Base-by-base conservation (phyloP, 371 early-diverging fungal species). In the Mortierella sp. region DNA sequence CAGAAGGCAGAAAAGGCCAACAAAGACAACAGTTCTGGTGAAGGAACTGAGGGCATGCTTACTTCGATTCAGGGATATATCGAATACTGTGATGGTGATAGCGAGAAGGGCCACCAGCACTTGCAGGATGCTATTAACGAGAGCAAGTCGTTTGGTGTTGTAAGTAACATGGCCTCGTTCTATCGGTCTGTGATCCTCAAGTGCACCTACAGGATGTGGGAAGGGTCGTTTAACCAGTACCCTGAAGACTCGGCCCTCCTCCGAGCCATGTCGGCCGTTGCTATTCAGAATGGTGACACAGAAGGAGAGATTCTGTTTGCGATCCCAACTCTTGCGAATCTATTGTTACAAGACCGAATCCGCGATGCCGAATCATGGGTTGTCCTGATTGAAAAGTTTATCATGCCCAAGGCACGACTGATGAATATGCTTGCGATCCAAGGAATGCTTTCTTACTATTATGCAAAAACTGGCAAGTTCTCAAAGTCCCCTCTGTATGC, bases 131-230 rank as follows among this genome's bases (percentile, higher is more conserved):
- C 87, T 21, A 82, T 85, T 28, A 71, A 81, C 14, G 79, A 77
- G 7, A 75, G 80, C 25, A 77, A 77, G 25, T 82, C 83, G 0
- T 60, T 83, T 25, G 87, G 87, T 19, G 84, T 83, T 4, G 82
- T 85, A 12, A 85, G 83, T 0, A 84, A 85, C 47, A 82, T 83
- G 60, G 85, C 85, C 65, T 81, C 84, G 16, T 87, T 85, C 44
- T 87, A 87, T 58, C 81, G 87, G 1, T 79, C 83, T 0, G 84
- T 84, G 11, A 83, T 84, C 1, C 55, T 87, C 5, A 57, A 83
- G 26, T 70, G 83, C 6, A 81, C 87, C 0, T 84, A 84, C 75
- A 75, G 84, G 19, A 84, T 87, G 14, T 85, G 85, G 65, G 84
- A 87, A 66, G 87, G 87, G 19, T 80, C 80, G 0, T 57, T 86